Evolutionary conservation across 371 early-diverging fungal species (phyloP), one percentile per base, ranked within the genome.

Genomic region (Haplosporangium sp.): DNA sequence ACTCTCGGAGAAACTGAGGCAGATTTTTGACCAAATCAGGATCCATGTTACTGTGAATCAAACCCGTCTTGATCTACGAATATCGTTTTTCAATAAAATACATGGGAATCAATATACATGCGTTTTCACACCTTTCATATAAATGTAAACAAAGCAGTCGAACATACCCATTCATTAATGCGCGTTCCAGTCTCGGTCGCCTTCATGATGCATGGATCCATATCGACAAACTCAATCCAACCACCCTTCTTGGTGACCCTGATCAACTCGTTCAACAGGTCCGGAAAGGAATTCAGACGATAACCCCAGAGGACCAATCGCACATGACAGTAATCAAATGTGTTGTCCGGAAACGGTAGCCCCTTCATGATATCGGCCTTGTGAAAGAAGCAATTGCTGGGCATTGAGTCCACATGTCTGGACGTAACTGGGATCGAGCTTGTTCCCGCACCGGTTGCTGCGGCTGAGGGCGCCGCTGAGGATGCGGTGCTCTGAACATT

Each of bases 191-290:
- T 59, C 40, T 81, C 77, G 10, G 67, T 73, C 0, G 76, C 62
- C 48, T 73, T 79, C 55, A 66, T 47, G 21, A 73, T 64, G 43
- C 69, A 73, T 13, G 81, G 74, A 52, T 83, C 82, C 73, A 77
- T 72, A 54, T 84, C 85, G 4, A 82, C 69, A 57, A 86, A 65
- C 63, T 86, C 83, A n/a, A 86, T 67, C 71, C 75, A 86, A 7
- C 86, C 86, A n/a, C 67, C 82, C 29, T 77, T 81, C 73, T 84
- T 83, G 8, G 84, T 83, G 1, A 86, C 83, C 23, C 86, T 69
- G 29, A 76, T 46, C 51, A 86, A 56, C 58, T 86, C 86, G 3
- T 63, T 47, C 29, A 81, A 52, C 20, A 83, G 63, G 11, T 69
- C 68, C 2, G 72, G 80, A 62, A 83, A 74, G 38, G 56, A 42